phyloP scores from a whole-genome alignment of 495 filamentous ascomycete genomes.

The Extremus antarcticus region DNA sequence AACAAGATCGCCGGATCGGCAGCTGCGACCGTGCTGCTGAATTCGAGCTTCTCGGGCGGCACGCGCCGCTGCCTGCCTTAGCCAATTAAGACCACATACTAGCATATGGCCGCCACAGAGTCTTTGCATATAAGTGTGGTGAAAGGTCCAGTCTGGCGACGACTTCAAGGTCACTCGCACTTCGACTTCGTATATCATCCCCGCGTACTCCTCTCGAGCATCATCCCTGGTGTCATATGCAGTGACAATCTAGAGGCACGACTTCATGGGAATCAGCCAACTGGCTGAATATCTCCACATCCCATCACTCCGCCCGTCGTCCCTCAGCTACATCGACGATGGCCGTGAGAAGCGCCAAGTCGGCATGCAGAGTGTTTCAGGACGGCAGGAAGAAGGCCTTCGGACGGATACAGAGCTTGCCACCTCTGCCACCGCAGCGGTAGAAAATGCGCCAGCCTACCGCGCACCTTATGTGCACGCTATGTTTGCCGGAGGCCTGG shows the following conservation, averaged over 20 bases:
- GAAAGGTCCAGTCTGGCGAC: too few species aligned
- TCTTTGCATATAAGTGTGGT: too few species aligned
- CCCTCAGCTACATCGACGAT: constrained; percentile 24
- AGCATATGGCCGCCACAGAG: too few species aligned
- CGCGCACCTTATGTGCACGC: constrained; percentile 42
- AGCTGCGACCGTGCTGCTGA: too few species aligned
- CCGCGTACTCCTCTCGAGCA: too few species aligned
- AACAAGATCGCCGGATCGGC: not conserved
- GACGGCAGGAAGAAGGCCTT: constrained; percentile 21
- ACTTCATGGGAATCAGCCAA: constrained; percentile 30
- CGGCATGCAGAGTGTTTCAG: not conserved
- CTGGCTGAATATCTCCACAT: constrained; percentile 27
- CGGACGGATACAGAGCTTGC: constrained; percentile 14
- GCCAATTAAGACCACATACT: too few species aligned
- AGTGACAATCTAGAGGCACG: constrained; percentile 4
- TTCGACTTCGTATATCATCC: too few species aligned
- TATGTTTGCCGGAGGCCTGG: constrained; percentile 87
- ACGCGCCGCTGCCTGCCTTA: too few species aligned
- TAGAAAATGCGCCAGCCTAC: constrained; percentile 3
- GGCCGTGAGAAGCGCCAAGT: constrained; percentile 9
- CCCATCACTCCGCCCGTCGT: not conserved
- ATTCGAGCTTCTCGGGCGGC: too few species aligned
- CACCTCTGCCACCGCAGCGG: not conserved
- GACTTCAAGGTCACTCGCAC: too few species aligned
- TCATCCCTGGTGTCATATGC: constrained; percentile 13